phyloP scores from a whole-genome alignment of 176 grass and related monocot genomes.

The Eleusine coracana region DNA sequence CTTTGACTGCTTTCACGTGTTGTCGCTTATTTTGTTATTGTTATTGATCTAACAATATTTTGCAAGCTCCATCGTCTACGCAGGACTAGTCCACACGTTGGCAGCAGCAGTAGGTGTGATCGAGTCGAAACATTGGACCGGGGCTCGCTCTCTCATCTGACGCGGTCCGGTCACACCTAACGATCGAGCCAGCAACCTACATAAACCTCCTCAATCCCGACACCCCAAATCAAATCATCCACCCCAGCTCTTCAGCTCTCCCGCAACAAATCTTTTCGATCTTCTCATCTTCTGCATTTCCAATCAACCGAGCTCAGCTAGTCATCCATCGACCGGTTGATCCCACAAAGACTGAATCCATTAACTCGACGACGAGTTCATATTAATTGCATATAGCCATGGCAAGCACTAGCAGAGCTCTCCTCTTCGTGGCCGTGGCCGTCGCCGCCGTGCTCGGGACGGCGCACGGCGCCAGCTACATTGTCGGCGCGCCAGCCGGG shows the following conservation, averaged over 20 bases:
- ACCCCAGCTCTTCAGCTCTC: neutral
- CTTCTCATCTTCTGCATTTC: neutral
- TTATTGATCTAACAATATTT: neutral
- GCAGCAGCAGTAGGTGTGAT: neutral
- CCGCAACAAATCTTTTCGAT: neutral
- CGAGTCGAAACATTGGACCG: neutral
- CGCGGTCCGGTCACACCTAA: neutral
- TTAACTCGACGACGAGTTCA: neutral
- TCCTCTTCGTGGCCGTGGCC: neutral
- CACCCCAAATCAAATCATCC: neutral
- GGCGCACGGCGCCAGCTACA: conserved; percentile 26
- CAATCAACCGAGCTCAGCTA: neutral
- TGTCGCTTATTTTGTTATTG: too few relatives aligned
- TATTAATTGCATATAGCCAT: neutral
- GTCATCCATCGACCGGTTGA: too few relatives aligned
- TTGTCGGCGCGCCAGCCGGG: neutral
- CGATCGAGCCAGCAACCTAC: neutral
- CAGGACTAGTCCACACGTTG: neutral
- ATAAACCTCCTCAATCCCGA: neutral
- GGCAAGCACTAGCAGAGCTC: neutral
- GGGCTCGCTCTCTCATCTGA: neutral
- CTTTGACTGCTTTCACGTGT: neutral
- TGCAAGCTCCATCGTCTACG: neutral
- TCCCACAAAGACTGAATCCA: neutral
- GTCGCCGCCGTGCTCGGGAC: neutral